Evolutionary conservation across 1,139 yeast genomes (phyloP).

Genomic region (Kodamaea fungicola): DNA sequence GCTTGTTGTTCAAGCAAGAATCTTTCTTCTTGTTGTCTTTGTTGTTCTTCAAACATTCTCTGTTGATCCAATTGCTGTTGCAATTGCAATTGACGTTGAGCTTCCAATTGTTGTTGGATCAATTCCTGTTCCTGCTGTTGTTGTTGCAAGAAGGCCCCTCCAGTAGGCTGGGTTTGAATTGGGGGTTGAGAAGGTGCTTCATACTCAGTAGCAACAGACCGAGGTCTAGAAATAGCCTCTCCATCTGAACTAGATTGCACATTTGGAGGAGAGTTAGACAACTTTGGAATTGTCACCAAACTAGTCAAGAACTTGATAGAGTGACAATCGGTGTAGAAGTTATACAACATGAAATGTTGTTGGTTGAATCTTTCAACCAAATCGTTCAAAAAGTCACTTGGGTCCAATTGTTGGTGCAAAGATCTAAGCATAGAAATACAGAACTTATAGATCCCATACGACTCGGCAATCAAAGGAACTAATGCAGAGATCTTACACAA

Average conservation of each 20-base stretch:
- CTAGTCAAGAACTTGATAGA: conserved; percentile 80
- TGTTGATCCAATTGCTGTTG: conserved; percentile 58
- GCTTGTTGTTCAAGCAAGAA: conserved; percentile 56
- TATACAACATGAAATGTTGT: conserved; percentile 79
- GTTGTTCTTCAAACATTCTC: conserved; percentile 65
- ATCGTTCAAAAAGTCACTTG: conserved; percentile 75
- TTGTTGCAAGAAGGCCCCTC: conserved; percentile 26
- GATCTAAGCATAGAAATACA: conserved; percentile 90
- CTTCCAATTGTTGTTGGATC: conserved; percentile 58
- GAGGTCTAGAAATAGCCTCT: conserved; percentile 38
- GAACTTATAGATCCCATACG: conserved; percentile 90
- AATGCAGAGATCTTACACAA: conserved; percentile 85
- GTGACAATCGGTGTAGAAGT: conserved; percentile 88
- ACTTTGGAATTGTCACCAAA: conserved; percentile 80
- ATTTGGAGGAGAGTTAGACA: conserved; percentile 68
- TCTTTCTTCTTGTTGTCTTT: conserved; percentile 55
- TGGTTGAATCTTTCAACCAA: conserved; percentile 67
- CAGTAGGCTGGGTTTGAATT: conserved; percentile 46
- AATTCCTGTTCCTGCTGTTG: conserved; percentile 67
- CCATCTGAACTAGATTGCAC: conserved; percentile 38
- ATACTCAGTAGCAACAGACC: conserved; percentile 23
- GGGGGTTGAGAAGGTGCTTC: conserved; percentile 41
- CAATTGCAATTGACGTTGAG: conserved; percentile 43
- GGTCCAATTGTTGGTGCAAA: conserved; percentile 72
- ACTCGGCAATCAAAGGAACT: conserved; percentile 89